Conservation (phyloP, 768 basidiomycete species). For the Lactarius sp. region DNA sequence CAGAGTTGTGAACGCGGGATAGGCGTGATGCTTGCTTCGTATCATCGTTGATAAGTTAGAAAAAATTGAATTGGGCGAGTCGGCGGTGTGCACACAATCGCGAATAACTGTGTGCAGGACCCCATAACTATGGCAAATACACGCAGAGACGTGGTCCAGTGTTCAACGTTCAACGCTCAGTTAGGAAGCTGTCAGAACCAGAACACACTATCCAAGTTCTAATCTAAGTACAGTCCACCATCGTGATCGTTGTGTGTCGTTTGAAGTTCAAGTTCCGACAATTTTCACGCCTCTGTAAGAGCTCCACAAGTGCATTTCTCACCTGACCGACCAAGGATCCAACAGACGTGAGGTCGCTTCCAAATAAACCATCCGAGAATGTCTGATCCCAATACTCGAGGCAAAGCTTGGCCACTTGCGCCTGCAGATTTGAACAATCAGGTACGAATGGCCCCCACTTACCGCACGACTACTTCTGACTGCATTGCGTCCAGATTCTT, state of each 20-base stretch:
- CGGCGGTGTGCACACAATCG: not conserved
- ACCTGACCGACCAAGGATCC: constrained; percentile 86
- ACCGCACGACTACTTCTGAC: not conserved
- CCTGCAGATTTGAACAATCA: constrained; percentile 85
- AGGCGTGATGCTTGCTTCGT: not conserved
- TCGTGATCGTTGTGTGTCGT: too few species aligned
- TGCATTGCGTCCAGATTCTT: constrained; percentile 58
- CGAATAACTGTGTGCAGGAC: not conserved
- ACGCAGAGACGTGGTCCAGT: not conserved
- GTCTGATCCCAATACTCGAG: constrained; percentile 50
- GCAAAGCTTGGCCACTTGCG: constrained; percentile 88
- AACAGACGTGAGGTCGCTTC: constrained; percentile 68
- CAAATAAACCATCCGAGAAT: constrained; percentile 37
- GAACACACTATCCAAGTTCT: too few species aligned
- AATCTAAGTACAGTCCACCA: too few species aligned
- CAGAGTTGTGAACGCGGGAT: not conserved
- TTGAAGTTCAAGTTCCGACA: constrained; percentile 7
- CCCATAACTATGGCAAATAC: not conserved
- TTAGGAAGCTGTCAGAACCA: too few species aligned
- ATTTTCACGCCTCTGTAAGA: not conserved
- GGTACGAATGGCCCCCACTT: constrained; percentile 38
- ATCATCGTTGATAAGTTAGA: not conserved
- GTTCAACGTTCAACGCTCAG: not conserved
- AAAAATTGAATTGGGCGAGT: not conserved
- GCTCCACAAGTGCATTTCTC: not conserved